phyloP scores from a whole-genome alignment of 208 protist species.

The Porcisia deanei region DNA sequence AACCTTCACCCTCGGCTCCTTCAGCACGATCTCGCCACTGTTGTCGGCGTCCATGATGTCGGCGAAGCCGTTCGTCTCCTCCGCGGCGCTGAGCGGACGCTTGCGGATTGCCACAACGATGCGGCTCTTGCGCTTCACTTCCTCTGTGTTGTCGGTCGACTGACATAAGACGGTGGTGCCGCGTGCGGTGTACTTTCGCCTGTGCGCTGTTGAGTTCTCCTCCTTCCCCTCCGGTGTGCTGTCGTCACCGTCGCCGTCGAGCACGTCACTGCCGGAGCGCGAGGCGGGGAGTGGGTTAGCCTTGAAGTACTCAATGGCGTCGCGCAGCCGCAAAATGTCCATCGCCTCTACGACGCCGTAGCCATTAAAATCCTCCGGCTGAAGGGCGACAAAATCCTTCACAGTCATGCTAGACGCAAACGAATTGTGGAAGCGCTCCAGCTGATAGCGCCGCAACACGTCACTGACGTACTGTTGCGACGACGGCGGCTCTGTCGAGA shows the following conservation, averaged over 20 bases:
- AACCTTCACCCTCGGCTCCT: conserved; percentile 92
- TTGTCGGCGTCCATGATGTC: conserved; percentile 88
- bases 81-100: conserved; percentile 80
- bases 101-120: conserved; percentile 91
- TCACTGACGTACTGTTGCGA: conserved; percentile 27
- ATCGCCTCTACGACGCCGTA: conserved; percentile 42
- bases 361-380: conserved; percentile 33
- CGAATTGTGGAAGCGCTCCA: conserved; percentile 20
- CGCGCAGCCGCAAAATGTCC: conserved; percentile 37
- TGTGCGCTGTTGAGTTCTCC: conserved; percentile 20
- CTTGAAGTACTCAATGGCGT: conserved; percentile 42
- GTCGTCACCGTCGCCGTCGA: conserved; percentile 22
- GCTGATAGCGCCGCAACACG: conserved; percentile 31
- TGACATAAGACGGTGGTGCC: conserved; percentile 64
- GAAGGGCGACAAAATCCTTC: conserved; percentile 28
- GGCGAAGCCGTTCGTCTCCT: conserved; percentile 53
- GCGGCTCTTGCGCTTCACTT: conserved; percentile 67
- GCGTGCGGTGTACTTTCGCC: conserved; percentile 46
- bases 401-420: conserved; percentile 30
- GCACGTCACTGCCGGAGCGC: conserved; percentile 39
- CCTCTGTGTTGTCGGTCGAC: conserved; percentile 21
- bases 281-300: conserved; percentile 29
- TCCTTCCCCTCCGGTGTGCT: conserved; percentile 21
- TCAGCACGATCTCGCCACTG: conserved; percentile 61
- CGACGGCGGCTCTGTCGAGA: conserved; percentile 2